Evolutionary conservation across 805 yeast genomes (phyloP).

Genomic region (Lachancea fermentati): DNA sequence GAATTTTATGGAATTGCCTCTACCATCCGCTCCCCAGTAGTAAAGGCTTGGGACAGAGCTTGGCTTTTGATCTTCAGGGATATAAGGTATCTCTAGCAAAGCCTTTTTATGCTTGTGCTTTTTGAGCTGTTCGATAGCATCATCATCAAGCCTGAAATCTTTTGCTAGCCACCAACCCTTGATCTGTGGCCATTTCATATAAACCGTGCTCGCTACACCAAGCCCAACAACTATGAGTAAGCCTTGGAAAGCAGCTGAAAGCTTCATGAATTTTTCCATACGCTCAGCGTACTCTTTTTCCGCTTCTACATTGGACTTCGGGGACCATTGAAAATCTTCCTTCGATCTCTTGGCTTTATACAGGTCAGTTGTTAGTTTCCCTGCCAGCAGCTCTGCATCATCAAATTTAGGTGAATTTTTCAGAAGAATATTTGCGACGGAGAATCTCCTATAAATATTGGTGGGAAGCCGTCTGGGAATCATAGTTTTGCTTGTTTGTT

Average conservation of each 20-base stretch:
- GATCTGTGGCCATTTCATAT: slow-evolving; percentile 33
- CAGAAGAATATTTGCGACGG: background rate
- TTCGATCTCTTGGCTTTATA: slow-evolving; percentile 26
- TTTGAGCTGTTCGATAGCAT: slow-evolving; percentile 19
- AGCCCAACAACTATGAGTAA: slow-evolving; percentile 35
- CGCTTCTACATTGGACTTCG: slow-evolving; percentile 14
- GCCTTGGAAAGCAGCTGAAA: slow-evolving; percentile 43
- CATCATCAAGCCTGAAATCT: slow-evolving; percentile 18
- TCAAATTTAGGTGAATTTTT: slow-evolving; percentile 29
- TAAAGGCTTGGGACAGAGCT: slow-evolving; percentile 52
- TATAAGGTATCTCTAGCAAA: slow-evolving; percentile 24
- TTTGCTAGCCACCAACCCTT: slow-evolving; percentile 29
- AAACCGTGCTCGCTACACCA: slow-evolving; percentile 33
- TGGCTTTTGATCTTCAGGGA: slow-evolving; percentile 32
- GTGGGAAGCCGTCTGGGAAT: background rate
- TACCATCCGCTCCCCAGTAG: slow-evolving; percentile 47
- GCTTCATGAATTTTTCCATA: slow-evolving; percentile 39
- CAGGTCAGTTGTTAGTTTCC: slow-evolving; percentile 20
- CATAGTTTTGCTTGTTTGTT: too few species aligned
- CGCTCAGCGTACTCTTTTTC: slow-evolving; percentile 23
- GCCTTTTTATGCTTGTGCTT: slow-evolving; percentile 16
- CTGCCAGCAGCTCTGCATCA: slow-evolving; percentile 31
- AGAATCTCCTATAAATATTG: background rate
- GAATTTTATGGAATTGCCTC: slow-evolving; percentile 33
- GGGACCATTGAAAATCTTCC: slow-evolving; percentile 20